Percentiles rank a stretch among this genome's conserved stretches.
These are phyloP conservation scores for Phytopythium helicoides DNA, from an alignment of 352 stramenopile genomes.

Conservation along the genomic window DNA sequence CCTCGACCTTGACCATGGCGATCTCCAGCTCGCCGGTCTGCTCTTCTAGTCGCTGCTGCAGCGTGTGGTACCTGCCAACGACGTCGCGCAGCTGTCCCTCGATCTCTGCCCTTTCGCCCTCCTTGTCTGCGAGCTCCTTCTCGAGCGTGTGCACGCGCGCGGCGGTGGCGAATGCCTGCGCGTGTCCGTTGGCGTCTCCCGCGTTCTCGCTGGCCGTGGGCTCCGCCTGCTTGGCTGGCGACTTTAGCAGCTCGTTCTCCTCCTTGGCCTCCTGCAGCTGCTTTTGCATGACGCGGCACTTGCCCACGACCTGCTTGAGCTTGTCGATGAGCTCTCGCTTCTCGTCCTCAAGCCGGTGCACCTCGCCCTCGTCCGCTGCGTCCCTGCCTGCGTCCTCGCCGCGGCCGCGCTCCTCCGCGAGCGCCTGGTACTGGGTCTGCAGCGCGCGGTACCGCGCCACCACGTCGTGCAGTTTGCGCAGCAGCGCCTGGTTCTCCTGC, in stretches of 20 bases:
- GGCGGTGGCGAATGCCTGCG: slow-evolving; percentile 13
- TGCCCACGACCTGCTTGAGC: slow-evolving; percentile 68
- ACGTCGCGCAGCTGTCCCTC: slow-evolving; percentile 52
- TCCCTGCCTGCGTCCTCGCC: slow-evolving; percentile 2
- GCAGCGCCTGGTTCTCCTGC: slow-evolving; percentile 53
- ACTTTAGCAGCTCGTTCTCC: slow-evolving; percentile 48
- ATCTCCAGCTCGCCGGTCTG: slow-evolving; percentile 48
- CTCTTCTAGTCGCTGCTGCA: slow-evolving; percentile 50
- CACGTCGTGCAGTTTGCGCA: slow-evolving; percentile 56
- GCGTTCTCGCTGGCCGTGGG: slow-evolving; percentile 1
- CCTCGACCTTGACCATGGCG: slow-evolving; percentile 41
- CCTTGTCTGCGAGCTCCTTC: slow-evolving; percentile 33
- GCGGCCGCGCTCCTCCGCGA: slow-evolving; percentile 22
- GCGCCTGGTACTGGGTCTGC: slow-evolving; percentile 44
- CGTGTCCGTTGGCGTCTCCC: slow-evolving; percentile 5
- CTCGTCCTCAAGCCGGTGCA: slow-evolving; percentile 55
- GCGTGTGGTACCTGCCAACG: slow-evolving; percentile 37
- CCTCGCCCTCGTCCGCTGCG: slow-evolving; percentile 12
- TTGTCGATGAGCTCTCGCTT: slow-evolving; percentile 79
- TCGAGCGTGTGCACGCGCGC: slow-evolving; percentile 28
- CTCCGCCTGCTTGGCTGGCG: slow-evolving; percentile 21
- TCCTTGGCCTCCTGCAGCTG: slow-evolving; percentile 62
- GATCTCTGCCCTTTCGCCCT: slow-evolving; percentile 47
- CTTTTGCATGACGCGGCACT: slow-evolving; percentile 68
- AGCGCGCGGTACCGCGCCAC: slow-evolving; percentile 49